These are phyloP conservation scores for Tolypocladium endophyticum DNA, from an alignment of 2,329 filamentous ascomycete genomes.

Conservation along the genomic window DNA sequence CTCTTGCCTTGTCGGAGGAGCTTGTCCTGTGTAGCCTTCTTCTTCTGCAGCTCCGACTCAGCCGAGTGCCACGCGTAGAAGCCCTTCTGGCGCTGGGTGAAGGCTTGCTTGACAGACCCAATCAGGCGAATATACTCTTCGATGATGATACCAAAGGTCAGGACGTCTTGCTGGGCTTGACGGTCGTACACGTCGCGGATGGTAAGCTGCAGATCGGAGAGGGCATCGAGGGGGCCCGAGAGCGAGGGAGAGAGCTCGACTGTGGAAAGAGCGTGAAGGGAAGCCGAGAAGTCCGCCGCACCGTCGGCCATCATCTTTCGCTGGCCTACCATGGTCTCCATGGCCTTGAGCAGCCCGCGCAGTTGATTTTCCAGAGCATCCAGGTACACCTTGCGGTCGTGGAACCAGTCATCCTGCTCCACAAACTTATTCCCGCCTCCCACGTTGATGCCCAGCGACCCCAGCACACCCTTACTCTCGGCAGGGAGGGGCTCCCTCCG, in stretches of 20 bases:
- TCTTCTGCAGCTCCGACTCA: slow-evolving; percentile 83
- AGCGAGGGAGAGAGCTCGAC: slow-evolving; percentile 86
- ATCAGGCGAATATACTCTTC: slow-evolving; percentile 97
- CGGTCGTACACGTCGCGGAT: slow-evolving; percentile 93
- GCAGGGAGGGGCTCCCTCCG: slow-evolving; percentile 74
- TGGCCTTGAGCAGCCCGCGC: slow-evolving; percentile 81
- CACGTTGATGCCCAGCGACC: slow-evolving; percentile 69
- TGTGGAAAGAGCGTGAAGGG: slow-evolving; percentile 81
- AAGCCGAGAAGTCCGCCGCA: slow-evolving; percentile 85
- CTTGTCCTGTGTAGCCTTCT: slow-evolving; percentile 83
- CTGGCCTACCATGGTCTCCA: slow-evolving; percentile 85
- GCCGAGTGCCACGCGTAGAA: slow-evolving; percentile 91
- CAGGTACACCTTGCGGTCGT: slow-evolving; percentile 88
- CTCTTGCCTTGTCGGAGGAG: slow-evolving; percentile 88
- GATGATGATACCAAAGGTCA: slow-evolving; percentile 94
- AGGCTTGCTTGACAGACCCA: slow-evolving; percentile 87
- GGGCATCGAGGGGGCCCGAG: slow-evolving; percentile 77
- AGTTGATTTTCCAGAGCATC: slow-evolving; percentile 89
- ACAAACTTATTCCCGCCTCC: slow-evolving; percentile 81
- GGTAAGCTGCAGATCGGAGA: slow-evolving; percentile 87
- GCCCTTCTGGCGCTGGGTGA: slow-evolving; percentile 84
- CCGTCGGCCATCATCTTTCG: slow-evolving; percentile 90
- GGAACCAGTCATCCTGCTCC: slow-evolving; percentile 99
- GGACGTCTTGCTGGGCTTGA: slow-evolving; percentile 91
- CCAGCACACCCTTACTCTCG: slow-evolving; percentile 90